Evolutionary conservation across 208 protist genomes (phyloP), one percentile per base, ranked within the genome.

Genomic region (Trypanosoma rangeli): DNA sequence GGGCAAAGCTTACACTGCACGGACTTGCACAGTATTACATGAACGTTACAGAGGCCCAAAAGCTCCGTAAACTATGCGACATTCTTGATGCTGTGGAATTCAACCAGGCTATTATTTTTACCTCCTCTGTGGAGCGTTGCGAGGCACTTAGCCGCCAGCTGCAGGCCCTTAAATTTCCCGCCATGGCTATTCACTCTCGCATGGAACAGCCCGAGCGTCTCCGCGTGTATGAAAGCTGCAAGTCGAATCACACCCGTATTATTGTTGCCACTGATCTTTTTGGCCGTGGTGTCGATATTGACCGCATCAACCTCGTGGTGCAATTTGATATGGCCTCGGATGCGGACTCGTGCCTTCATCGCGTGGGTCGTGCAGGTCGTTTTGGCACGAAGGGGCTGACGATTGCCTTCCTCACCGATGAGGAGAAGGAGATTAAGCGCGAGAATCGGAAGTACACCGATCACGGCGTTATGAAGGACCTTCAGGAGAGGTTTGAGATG

Each of bases 71-170:
- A 80, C 94, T 99, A 12, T 92, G 94, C 52, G 97, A 99, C 55
- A 92, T 99, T 9, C 88, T 99, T 2, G 99, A 99, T 73, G 87
- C 89, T 5, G 91, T 99, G 28, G 97, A 99, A 73, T 99, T 99
- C 82, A 99, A 99, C 89, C 99, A 99, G 87, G 94, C 98, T n/a
- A 98, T 99, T 64, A 99, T 99, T 77, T 99, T 99, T 77, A 98
- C 99, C 28, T 97, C 89, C 70, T 91, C 85, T 5, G 93, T 97
- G n/a, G 68, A 87, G 69, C 92, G 98, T 52, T 97, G 96, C 63
- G 79, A 92, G 70, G 90, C 82, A n/a, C 87, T 99, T 22, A 97
- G 97, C 74, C 84, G 94, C 58, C 87, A 99, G 59, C 90, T 99
- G 15, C 72, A 90, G 56, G 82, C 99, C 26, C 87, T 89, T 71